Evolutionary conservation across 768 basidiomycete species (phyloP), one percentile per base, ranked within the genome.

Genomic region (Russula ochroleuca): DNA sequence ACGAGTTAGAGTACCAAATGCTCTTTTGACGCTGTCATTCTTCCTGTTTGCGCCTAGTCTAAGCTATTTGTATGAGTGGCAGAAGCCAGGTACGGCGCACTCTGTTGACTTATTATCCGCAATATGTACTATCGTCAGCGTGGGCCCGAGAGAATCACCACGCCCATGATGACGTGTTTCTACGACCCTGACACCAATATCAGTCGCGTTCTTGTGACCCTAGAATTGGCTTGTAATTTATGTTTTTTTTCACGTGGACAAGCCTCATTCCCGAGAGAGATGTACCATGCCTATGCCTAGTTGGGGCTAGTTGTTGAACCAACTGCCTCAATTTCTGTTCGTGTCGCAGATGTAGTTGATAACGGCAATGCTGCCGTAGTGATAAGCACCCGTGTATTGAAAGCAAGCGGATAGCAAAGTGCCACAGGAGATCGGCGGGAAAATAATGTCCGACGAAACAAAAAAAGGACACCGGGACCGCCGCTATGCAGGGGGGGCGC

Each of bases 111-210:
- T 43, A 3, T 31, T 33, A 17, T 38, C 14, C 11, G 19, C 35
- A 53, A n/a, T n/a, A n/a, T n/a, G 47, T 10, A 52, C 43, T n/a
- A 21, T 51, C 38, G 35, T 35, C 52, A 5, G 47, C 7, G 53
- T 43, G 28, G 40, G 53, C 55, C 47, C 40, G 53, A 50, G 21
- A 1, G n/a, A 45, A 14, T 56, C 19, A 37, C n/a, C 31, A 40
- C 31, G 56, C 56, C 13, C 21, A 45, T n/a, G 7, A 63, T 57
- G 56, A 58, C 62, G 57, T 47, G 37, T 51, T 38, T 41, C 28
- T 15, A 49, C 19, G 15, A 49, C 23, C 21, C 25, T 14, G 17
- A 23, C 14, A 28, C 38, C 9, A 23, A 14, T 33, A 17, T 21
- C n/a, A 9, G 41, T 45, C 21, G 9, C 19, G 35, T 43, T 35